phyloP scores from a whole-genome alignment of 768 basidiomycete species.

The Inosperma sp. region DNA sequence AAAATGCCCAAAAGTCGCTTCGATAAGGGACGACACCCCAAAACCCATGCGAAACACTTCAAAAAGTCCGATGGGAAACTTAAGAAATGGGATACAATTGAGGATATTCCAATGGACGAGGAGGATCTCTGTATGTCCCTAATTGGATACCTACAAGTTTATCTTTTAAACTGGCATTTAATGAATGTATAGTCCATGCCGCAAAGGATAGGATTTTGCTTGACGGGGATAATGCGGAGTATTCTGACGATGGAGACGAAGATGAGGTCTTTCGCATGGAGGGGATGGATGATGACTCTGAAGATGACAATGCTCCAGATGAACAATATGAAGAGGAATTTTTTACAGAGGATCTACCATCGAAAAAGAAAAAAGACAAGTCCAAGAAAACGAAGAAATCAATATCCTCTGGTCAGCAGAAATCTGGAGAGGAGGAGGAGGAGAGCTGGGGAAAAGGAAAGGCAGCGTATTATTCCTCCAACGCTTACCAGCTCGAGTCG shows the following conservation, averaged over 20 bases:
- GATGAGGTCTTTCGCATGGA: constrained; percentile 80
- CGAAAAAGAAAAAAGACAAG: constrained; percentile 24
- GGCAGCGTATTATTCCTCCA: constrained; percentile 82
- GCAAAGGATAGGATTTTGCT: constrained; percentile 75
- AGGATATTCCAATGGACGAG: constrained; percentile 71
- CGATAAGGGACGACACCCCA: constrained; percentile 30
- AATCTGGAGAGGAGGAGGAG: constrained; percentile 35
- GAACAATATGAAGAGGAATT: constrained; percentile 27
- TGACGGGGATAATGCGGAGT: constrained; percentile 45
- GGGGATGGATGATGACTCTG: constrained; percentile 50
- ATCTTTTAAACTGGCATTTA: background rate
- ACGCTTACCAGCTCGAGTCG: constrained; percentile 73
- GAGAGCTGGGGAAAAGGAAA: constrained; percentile 83
- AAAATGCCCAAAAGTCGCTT: constrained; percentile 48
- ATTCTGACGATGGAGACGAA: constrained; percentile 55
- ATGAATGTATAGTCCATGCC: constrained; percentile 52
- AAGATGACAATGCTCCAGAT: constrained; percentile 40
- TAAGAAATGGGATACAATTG: constrained; percentile 60
- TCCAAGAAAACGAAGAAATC: constrained; percentile 26
- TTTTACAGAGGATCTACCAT: constrained; percentile 29
- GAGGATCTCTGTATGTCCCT: constrained; percentile 68
- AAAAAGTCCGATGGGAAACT: constrained; percentile 50
- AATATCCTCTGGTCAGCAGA: constrained; percentile 23
- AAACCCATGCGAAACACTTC: constrained; percentile 43
- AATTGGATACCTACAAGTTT: background rate